A percentile compares a stretch with the other conserved stretches of the same genome.
Conservation (phyloP, 1,139 yeast genomes). For the Pichiaceae sp. region DNA sequence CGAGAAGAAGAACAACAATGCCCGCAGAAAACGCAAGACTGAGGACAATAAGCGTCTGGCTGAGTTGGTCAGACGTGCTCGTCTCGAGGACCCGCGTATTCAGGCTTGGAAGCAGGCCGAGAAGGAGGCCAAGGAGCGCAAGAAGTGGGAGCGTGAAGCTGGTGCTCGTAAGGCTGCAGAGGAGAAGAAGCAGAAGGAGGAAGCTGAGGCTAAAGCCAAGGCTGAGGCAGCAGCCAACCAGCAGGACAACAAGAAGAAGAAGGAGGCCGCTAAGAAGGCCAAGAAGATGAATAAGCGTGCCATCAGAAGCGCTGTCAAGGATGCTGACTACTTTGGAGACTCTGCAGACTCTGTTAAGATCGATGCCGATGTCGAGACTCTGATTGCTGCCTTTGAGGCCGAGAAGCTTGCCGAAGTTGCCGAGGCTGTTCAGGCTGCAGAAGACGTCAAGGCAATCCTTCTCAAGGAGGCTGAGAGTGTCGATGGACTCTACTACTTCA, state of each 20-base stretch:
- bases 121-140: slow-evolving; percentile 88
- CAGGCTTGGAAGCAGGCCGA: slow-evolving; percentile 88
- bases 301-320: slow-evolving; percentile 77
- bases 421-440: slow-evolving; percentile 36
- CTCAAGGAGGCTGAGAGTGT: slow-evolving; percentile 31
- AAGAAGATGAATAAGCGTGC: slow-evolving; percentile 97
- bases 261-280: slow-evolving; percentile 95
- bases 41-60: slow-evolving; percentile 91
- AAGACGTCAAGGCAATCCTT: slow-evolving; percentile 33
- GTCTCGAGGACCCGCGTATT: slow-evolving; percentile 89
- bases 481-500: slow-evolving; percentile 26
- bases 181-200: slow-evolving; percentile 72
- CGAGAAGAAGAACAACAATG: slow-evolving; percentile 94
- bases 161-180: slow-evolving; percentile 95
- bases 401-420: slow-evolving; percentile 66
- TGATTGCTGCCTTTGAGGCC: slow-evolving; percentile 77
- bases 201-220: slow-evolving; percentile 77
- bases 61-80: slow-evolving; percentile 82
- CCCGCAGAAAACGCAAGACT: slow-evolving; percentile 95
- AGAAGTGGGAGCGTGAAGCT: slow-evolving; percentile 97
- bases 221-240: slow-evolving; percentile 67
- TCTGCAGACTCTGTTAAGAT: slow-evolving; percentile 56
- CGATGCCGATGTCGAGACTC: slow-evolving; percentile 71
- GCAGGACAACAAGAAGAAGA: slow-evolving; percentile 75
- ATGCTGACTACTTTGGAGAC: slow-evolving; percentile 76